Evolutionary conservation across 345 rosid species (phyloP).

Genomic region (Eucalyptus regnans): DNA sequence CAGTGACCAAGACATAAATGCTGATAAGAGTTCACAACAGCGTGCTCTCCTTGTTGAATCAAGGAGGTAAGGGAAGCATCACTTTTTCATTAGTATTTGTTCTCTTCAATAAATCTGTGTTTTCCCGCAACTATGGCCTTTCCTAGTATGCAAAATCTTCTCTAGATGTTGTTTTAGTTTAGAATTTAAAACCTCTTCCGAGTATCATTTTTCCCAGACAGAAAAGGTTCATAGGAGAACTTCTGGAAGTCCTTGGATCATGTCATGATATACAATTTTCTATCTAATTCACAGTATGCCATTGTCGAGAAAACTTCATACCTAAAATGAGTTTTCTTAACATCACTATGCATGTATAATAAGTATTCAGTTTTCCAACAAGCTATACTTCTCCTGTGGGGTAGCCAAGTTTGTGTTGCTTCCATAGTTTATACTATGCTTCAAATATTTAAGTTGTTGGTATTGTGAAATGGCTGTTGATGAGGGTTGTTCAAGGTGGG

Average conservation of each 20-base stretch:
- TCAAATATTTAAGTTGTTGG: not conserved
- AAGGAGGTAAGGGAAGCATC: constrained; percentile 38
- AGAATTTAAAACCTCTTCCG: not conserved
- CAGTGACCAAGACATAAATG: constrained; percentile 33
- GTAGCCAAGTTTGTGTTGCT: not conserved
- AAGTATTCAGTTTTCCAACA: not conserved
- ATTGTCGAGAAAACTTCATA: not conserved
- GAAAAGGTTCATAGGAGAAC: not conserved
- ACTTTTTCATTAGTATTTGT: not conserved
- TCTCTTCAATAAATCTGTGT: not conserved
- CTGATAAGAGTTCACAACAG: constrained; percentile 45
- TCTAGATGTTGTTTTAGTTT: not conserved
- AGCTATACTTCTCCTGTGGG: not conserved
- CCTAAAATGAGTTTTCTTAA: not conserved
- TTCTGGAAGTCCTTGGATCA: not conserved
- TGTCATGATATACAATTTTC: not conserved
- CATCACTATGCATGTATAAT: not conserved
- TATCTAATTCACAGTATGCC: not conserved
- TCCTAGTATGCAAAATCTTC: not conserved
- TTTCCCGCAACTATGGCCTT: not conserved
- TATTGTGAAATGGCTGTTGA: not conserved
- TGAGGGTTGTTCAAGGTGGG: not conserved
- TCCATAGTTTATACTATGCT: not conserved
- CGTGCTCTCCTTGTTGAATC: constrained; percentile 69
- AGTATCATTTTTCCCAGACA: not conserved